phyloP scores from a whole-genome alignment of 1,139 yeast species.

The Taphrina wiesneri region DNA sequence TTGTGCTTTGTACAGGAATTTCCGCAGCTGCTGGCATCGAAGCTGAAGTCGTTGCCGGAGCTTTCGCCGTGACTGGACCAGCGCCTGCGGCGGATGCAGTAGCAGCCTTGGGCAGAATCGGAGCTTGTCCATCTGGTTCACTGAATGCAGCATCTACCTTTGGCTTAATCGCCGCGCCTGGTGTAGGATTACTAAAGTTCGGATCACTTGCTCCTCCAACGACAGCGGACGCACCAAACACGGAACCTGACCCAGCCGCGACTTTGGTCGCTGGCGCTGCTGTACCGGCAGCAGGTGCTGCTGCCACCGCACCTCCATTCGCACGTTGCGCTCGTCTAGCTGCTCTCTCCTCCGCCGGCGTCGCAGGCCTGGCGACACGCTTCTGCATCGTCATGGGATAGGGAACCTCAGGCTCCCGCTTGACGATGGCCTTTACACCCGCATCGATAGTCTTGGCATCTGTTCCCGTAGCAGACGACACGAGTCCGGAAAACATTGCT shows the following conservation, averaged over 20 bases:
- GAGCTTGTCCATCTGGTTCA: slow-evolving; percentile 6
- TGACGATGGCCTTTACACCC: neutral
- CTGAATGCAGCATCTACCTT: neutral
- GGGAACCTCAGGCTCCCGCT: neutral
- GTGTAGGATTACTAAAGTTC: slow-evolving; percentile 7
- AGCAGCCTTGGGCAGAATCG: slow-evolving; percentile 7
- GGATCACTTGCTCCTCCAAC: neutral
- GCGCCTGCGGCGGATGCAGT: neutral
- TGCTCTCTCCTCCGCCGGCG: neutral
- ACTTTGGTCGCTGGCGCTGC: slow-evolving; percentile 5
- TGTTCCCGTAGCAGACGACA: neutral
- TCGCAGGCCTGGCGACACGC: neutral
- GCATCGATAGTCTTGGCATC: neutral
- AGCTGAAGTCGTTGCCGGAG: neutral
- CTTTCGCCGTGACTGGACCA: neutral
- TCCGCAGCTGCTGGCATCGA: neutral
- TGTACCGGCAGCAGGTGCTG: neutral
- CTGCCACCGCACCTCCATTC: slow-evolving; percentile 3
- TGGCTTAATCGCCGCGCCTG: slow-evolving; percentile 7
- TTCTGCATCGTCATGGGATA: neutral
- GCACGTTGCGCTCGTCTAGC: slow-evolving; percentile 5
- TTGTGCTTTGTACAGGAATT: neutral
- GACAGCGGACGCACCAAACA: neutral
- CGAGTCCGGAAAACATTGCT: neutral
- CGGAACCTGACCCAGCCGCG: neutral